These are phyloP conservation scores for Cornus suecica DNA, from an alignment of 148 eudicot genomes.

Conservation along the genomic window DNA sequence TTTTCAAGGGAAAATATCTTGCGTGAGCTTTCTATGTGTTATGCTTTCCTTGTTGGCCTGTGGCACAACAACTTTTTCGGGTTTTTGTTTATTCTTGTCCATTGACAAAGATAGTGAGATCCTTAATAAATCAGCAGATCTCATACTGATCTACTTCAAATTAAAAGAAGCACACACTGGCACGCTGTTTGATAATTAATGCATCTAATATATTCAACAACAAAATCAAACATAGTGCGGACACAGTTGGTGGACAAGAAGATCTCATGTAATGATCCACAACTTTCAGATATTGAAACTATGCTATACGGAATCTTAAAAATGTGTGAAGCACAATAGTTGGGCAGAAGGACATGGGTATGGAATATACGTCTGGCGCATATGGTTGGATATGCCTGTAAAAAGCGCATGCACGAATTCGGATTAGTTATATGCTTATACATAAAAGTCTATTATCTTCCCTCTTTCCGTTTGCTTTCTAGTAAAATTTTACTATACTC, in stretches of 20 bases:
- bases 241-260: not conserved
- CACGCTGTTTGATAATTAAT: not conserved
- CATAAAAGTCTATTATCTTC: not conserved
- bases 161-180: no score
- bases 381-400: no score
- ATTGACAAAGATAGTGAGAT: not conserved
- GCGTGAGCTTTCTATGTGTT: slow-evolving; percentile 50
- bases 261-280: not conserved
- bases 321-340: no score
- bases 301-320: no score
- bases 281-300: not conserved
- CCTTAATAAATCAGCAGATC: not conserved
- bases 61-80: not conserved
- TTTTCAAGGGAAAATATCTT: slow-evolving; percentile 80
- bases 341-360: no score
- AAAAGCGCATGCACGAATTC: no score
- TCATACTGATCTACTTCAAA: no score
- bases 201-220: not conserved
- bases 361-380: no score
- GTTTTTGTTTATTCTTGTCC: not conserved
- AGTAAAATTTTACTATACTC: no score
- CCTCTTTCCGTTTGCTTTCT: not conserved
- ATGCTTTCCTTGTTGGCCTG: not conserved
- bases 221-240: not conserved
- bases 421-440: no score